These are phyloP conservation scores for Symmetrospora coprosmae DNA, from an alignment of 768 basidiomycete species.

Conservation along the genomic window DNA sequence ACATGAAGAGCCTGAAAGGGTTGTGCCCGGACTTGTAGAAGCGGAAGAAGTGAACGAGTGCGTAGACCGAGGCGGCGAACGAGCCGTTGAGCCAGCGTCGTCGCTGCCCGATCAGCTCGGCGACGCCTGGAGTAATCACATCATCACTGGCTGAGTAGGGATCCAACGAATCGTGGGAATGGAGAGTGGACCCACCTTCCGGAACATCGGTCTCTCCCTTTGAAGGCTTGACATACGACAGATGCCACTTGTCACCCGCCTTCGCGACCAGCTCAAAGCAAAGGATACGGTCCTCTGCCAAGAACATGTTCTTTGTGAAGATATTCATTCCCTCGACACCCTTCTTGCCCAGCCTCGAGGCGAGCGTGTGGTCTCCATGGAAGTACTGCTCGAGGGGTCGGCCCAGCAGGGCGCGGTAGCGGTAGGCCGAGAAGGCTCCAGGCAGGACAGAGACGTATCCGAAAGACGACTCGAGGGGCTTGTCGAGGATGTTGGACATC, in stretches of 20 bases:
- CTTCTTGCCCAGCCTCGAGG: conserved; percentile 61
- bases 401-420: conserved; percentile 76
- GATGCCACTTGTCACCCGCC: conserved; percentile 36
- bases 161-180: background rate
- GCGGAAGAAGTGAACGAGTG: conserved; percentile 56
- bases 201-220: conserved; percentile 39
- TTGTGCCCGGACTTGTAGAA: conserved; percentile 55
- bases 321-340: conserved; percentile 56
- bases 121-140: conserved; percentile 42
- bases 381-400: conserved; percentile 50
- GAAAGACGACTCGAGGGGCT: conserved; percentile 86
- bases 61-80: conserved; percentile 54
- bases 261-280: conserved; percentile 96
- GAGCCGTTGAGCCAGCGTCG: conserved; percentile 94
- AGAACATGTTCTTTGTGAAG: conserved; percentile 34
- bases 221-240: conserved; percentile 68
- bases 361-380: conserved; percentile 35
- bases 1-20: conserved; percentile 72
- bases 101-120: conserved; percentile 84
- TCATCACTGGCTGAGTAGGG: background rate
- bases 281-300: conserved; percentile 89
- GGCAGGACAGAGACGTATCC: conserved; percentile 70
- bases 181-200: conserved; percentile 39
- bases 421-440: conserved; percentile 91
- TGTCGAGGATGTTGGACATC: conserved; percentile 94